These are phyloP conservation scores for Dactylella cylindrospora DNA, from an alignment of 2,329 filamentous ascomycete genomes.

Conservation along the genomic window DNA sequence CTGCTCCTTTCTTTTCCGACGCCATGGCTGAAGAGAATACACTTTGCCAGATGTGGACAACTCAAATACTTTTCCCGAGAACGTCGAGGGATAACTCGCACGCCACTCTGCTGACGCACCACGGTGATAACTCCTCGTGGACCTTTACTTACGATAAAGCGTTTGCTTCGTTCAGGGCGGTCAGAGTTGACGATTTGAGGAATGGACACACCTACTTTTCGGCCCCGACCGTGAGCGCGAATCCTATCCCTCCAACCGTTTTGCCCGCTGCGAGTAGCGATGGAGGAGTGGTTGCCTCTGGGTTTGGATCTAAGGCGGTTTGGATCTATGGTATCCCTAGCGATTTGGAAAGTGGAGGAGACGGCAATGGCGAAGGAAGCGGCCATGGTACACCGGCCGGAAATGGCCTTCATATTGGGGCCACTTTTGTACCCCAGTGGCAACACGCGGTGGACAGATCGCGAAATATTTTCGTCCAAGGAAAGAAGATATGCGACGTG, in stretches of 20 bases:
- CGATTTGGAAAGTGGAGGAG: conserved; percentile 60
- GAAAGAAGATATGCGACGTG: conserved; percentile 66
- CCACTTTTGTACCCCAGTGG: conserved; percentile 62
- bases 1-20: conserved; percentile 74
- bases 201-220: conserved; percentile 80
- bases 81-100: conserved; percentile 77
- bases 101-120: conserved; percentile 65
- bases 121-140: conserved; percentile 69
- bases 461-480: conserved; percentile 70
- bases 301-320: conserved; percentile 70
- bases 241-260: conserved; percentile 64
- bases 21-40: conserved; percentile 61
- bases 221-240: conserved; percentile 58
- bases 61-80: conserved; percentile 80
- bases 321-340: conserved; percentile 80
- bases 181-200: conserved; percentile 71
- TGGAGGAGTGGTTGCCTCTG: conserved; percentile 72
- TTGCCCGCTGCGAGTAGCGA: conserved; percentile 68
- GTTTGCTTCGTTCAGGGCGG: conserved; percentile 75
- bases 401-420: conserved; percentile 42
- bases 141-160: conserved; percentile 75
- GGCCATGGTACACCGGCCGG: conserved; percentile 39
- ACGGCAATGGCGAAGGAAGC: conserved; percentile 42
- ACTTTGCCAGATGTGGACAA: conserved; percentile 77
- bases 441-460: conserved; percentile 68